Percentiles rank a stretch among this genome's conserved stretches.
phyloP scores from a whole-genome alignment of 1,139 yeast genomes.

The Suhomyces ambrosiae region DNA sequence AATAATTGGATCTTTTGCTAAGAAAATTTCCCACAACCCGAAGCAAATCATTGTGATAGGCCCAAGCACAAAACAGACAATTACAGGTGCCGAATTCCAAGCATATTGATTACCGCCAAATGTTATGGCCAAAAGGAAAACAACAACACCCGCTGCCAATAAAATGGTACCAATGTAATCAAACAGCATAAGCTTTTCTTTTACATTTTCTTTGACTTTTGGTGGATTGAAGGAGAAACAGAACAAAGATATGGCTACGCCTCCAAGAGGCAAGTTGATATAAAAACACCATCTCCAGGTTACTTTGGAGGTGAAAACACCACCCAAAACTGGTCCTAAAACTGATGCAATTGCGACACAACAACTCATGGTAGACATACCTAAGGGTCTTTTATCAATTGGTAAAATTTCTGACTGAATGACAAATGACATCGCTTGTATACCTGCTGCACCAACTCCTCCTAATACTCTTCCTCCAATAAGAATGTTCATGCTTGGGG shows the following conservation, averaged over 20 bases:
- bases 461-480: slow-evolving; percentile 43
- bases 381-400: slow-evolving; percentile 28
- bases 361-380: slow-evolving; percentile 24
- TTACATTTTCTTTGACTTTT: slow-evolving; percentile 38
- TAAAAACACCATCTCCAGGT: slow-evolving; percentile 83
- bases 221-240: slow-evolving; percentile 60
- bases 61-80: slow-evolving; percentile 56
- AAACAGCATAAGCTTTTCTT: slow-evolving; percentile 40
- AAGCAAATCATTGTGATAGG: slow-evolving; percentile 44
- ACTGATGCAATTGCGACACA: slow-evolving; percentile 27
- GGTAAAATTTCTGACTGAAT: slow-evolving; percentile 34
- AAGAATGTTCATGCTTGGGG: slow-evolving; percentile 35
- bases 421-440: slow-evolving; percentile 30
- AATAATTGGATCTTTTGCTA: slow-evolving; percentile 49
- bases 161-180: slow-evolving; percentile 51
- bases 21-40: slow-evolving; percentile 48
- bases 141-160: slow-evolving; percentile 41
- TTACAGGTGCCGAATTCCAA: slow-evolving; percentile 60
- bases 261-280: slow-evolving; percentile 70
- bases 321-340: slow-evolving; percentile 30
- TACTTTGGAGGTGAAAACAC: slow-evolving; percentile 39
- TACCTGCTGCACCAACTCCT: slow-evolving; percentile 39
- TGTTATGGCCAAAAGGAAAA: slow-evolving; percentile 54
- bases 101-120: slow-evolving; percentile 49
- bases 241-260: slow-evolving; percentile 50